These are phyloP conservation scores for Nakazawaea wyomingensis DNA, from an alignment of 805 yeast genomes.

Conservation along the genomic window DNA sequence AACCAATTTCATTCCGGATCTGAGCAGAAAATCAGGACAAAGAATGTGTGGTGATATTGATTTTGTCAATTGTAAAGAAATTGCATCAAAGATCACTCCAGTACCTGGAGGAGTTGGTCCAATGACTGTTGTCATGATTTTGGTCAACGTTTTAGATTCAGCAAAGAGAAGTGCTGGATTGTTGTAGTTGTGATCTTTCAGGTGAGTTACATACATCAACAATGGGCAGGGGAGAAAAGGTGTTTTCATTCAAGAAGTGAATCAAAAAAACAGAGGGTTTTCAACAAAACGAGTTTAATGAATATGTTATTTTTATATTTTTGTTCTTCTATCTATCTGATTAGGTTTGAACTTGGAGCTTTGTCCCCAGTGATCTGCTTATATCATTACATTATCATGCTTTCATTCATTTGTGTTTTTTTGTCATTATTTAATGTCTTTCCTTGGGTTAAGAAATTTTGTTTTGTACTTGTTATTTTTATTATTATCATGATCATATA, in stretches of 20 bases:
- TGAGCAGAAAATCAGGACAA: conserved; percentile 61
- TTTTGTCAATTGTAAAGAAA: conserved; percentile 46
- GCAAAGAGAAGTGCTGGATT: conserved; percentile 43
- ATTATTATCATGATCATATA: too few species aligned
- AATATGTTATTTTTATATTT: neutral
- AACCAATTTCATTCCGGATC: conserved; percentile 67
- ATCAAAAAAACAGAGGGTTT: too few species aligned
- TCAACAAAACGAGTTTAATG: conserved; percentile 1
- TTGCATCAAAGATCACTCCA: conserved; percentile 69
- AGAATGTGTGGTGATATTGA: conserved; percentile 79
- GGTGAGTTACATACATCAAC: too few species aligned
- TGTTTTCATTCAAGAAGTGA: too few species aligned
- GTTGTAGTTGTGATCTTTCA: neutral
- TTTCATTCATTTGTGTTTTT: too few species aligned
- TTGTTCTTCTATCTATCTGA: neutral
- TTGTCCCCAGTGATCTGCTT: too few species aligned
- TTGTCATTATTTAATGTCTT: too few species aligned
- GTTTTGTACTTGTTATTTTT: too few species aligned
- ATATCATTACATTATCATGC: too few species aligned
- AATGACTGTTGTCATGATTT: conserved; percentile 82
- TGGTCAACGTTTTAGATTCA: conserved; percentile 65
- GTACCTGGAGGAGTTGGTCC: conserved; percentile 94
- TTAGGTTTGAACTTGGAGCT: too few species aligned
- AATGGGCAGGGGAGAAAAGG: neutral
- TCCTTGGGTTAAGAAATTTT: too few species aligned